Percentiles rank a stretch among this genome's conserved stretches.
Evolutionary conservation across 495 filamentous ascomycete genomes (phyloP).

Genomic region (Lophiostoma macrostomum): DNA sequence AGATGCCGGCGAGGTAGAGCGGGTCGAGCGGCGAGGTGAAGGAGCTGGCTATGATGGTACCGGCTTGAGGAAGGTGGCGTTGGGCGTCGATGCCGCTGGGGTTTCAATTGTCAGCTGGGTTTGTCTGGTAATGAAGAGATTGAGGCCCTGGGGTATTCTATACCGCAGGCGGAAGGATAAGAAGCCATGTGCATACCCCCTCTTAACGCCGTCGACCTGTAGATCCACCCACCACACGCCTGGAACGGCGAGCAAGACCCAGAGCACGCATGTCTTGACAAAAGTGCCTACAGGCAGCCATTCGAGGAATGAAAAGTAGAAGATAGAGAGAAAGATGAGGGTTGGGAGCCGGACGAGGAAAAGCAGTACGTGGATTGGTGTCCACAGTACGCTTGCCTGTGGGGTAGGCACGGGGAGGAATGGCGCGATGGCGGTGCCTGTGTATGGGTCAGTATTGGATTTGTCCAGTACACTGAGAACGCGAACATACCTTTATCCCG

Average conservation of each 20-base stretch:
- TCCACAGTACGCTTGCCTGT: constrained; percentile 53
- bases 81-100: background rate
- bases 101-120: no score
- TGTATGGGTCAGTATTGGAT: constrained; percentile 8
- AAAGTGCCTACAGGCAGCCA: constrained; percentile 81
- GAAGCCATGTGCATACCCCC: no score
- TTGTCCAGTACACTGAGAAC: background rate
- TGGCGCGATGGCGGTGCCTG: constrained; percentile 93
- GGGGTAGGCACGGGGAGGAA: constrained; percentile 77
- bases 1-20: constrained; percentile 93
- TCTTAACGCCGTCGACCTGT: constrained; percentile 90
- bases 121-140: no score
- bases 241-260: constrained; percentile 79
- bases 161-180: no score
- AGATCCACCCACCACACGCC: constrained; percentile 98
- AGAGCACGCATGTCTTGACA: constrained; percentile 76
- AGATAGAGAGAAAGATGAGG: constrained; percentile 61
- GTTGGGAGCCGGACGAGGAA: constrained; percentile 78
- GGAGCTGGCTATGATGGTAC: constrained; percentile 79
- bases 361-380: constrained; percentile 64
- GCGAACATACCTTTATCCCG: constrained; percentile 73
- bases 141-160: no score
- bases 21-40: constrained; percentile 91
- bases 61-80: constrained; percentile 65
- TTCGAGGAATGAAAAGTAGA: constrained; percentile 79